Conservation (phyloP, 768 basidiomycete genomes). For the Polyporus arcularius region DNA sequence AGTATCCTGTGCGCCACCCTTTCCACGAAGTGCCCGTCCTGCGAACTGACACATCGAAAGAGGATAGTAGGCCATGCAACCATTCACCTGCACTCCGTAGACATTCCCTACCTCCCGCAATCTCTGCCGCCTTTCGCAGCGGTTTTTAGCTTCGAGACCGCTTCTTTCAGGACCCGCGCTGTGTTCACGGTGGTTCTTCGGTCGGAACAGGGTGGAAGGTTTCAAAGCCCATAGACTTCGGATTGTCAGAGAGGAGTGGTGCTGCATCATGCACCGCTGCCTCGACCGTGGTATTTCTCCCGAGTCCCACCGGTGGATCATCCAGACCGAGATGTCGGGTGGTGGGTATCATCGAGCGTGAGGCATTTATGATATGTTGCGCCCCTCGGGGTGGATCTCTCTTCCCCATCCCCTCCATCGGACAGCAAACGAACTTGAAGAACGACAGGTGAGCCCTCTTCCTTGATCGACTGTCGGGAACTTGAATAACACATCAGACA, state of each 20-base stretch:
- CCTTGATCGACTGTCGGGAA: not conserved
- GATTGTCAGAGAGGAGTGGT: not conserved
- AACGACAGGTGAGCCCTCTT: not conserved
- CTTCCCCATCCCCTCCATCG: not conserved
- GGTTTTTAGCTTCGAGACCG: too few species aligned
- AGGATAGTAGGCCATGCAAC: not conserved
- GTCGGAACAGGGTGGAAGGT: not conserved
- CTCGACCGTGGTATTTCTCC: not conserved
- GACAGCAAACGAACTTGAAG: not conserved
- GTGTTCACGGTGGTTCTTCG: not conserved
- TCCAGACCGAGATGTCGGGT: not conserved
- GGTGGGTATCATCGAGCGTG: not conserved
- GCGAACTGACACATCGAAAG: not conserved
- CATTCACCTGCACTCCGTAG: not conserved
- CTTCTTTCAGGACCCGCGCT: not conserved
- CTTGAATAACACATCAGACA: not conserved
- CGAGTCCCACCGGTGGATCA: not conserved
- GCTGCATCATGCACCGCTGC: not conserved
- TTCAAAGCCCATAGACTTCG: not conserved
- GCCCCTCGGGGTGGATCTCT: not conserved
- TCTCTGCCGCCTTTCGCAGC: not conserved
- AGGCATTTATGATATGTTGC: not conserved
- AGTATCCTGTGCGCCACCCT: not conserved
- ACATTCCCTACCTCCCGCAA: not conserved
- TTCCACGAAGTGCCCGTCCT: constrained; percentile 1